A percentile compares a stretch with the other conserved stretches of the same genome.
Evolutionary conservation across 495 filamentous ascomycete genomes (phyloP).

Genomic region (Daldinia concentrica): DNA sequence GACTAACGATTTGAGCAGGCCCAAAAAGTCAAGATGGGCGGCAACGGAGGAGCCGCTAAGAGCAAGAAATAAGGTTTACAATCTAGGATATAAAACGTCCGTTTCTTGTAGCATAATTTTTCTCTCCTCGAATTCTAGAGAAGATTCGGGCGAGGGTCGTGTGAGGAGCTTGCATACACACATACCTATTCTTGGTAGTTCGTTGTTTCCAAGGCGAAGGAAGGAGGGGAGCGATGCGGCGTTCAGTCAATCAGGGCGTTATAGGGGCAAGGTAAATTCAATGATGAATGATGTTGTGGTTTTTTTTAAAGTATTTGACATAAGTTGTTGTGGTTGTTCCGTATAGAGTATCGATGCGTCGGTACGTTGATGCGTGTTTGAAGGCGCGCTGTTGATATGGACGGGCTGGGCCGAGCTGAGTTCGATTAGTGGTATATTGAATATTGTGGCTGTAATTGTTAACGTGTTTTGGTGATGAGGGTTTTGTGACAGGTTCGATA

Average conservation of each 20-base stretch:
- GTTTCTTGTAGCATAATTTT: neutral
- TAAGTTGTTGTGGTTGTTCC: neutral
- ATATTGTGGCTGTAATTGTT: neutral
- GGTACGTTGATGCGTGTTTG: neutral
- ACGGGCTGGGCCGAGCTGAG: neutral
- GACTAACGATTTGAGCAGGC: slow-evolving; percentile 38
- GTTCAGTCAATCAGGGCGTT: neutral
- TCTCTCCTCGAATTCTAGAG: neutral
- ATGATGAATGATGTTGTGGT: slow-evolving; percentile 1
- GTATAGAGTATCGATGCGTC: neutral
- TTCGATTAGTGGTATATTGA: slow-evolving; percentile 2
- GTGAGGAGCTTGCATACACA: neutral
- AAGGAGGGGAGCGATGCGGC: neutral
- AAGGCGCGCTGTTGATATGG: neutral
- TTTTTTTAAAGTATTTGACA: neutral
- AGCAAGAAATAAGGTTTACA: slow-evolving; percentile 26
- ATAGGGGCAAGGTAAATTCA: neutral
- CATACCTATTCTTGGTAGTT: neutral
- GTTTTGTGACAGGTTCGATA: neutral
- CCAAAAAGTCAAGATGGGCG: slow-evolving; percentile 49
- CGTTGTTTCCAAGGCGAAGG: neutral
- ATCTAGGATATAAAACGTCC: neutral
- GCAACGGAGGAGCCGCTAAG: slow-evolving; percentile 29
- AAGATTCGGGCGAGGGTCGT: neutral
- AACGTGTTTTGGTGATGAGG: neutral